phyloP scores from a whole-genome alignment of 2,329 filamentous ascomycete species.

The Alternaria sp. region DNA sequence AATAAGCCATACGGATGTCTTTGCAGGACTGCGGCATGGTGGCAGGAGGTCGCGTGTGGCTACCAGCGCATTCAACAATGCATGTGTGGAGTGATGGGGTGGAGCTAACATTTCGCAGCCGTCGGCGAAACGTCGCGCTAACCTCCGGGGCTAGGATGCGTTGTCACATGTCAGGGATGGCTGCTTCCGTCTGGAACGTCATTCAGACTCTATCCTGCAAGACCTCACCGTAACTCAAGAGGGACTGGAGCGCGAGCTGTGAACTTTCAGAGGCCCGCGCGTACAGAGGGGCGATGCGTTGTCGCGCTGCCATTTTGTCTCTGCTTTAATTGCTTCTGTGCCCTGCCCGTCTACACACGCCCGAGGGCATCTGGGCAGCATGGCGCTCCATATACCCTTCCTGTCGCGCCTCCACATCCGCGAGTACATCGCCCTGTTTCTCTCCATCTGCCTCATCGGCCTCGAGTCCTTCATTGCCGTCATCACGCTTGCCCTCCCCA shows the following conservation, averaged over 20 bases:
- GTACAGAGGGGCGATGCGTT: constrained; percentile 9
- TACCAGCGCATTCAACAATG: constrained; percentile 1
- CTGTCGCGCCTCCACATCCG: constrained; percentile 66
- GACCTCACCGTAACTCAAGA: constrained; percentile 1
- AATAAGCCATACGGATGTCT: constrained; percentile 79
- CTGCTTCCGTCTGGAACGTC: constrained; percentile 9
- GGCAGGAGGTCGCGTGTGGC: constrained; percentile 4
- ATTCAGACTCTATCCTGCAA: constrained; percentile 9
- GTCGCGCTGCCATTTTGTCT: constrained; percentile 1
- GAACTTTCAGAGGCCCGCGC: constrained; percentile 7
- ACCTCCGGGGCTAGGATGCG: constrained; percentile 13
- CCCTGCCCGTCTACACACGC: not conserved
- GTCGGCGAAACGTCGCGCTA: constrained; percentile 2
- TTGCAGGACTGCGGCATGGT: constrained; percentile 93
- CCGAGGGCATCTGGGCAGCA: constrained; percentile 27
- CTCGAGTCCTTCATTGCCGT: constrained; percentile 84
- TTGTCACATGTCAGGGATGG: constrained; percentile 29
- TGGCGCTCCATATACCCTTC: constrained; percentile 64
- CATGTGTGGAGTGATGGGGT: constrained; percentile 8
- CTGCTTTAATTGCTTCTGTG: constrained; percentile 4
- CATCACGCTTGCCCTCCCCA: constrained; percentile 84
- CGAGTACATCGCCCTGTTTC: constrained; percentile 87
- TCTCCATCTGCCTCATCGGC: constrained; percentile 81
- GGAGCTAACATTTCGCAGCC: constrained; percentile 5
- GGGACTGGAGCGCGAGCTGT: constrained; percentile 2